A percentile compares a stretch with the other conserved stretches of the same genome.
These are phyloP conservation scores for Lepidium campestre DNA, from an alignment of 441 rosid species.

Conservation along the genomic window DNA sequence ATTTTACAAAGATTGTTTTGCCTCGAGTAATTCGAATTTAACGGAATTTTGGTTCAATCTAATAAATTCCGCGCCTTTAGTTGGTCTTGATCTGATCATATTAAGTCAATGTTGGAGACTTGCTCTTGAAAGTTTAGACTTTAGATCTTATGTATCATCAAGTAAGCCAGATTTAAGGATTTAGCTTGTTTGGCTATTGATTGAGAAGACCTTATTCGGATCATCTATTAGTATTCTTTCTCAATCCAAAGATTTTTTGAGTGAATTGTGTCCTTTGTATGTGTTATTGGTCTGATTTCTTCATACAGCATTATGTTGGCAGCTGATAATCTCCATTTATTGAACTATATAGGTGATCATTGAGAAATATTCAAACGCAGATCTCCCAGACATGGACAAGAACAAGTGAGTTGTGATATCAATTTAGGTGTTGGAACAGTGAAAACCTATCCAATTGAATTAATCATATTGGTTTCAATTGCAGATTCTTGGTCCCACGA, in stretches of 20 bases:
- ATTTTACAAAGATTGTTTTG: too few relatives aligned
- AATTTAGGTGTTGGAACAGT: neutral
- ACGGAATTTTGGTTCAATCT: neutral
- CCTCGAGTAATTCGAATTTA: neutral
- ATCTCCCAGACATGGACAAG: slow-evolving; percentile 89
- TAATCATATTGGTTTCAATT: neutral
- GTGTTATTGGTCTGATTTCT: neutral
- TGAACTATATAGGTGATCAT: slow-evolving; percentile 42
- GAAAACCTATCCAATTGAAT: neutral
- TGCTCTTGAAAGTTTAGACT: neutral
- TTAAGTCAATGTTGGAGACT: neutral
- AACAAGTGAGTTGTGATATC: slow-evolving; percentile 54
- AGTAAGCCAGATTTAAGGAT: neutral
- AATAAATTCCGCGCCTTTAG: neutral
- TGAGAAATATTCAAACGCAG: slow-evolving; percentile 72
- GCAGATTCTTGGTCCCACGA: slow-evolving; percentile 77
- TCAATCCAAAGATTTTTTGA: neutral
- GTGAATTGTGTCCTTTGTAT: neutral
- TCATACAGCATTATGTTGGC: neutral
- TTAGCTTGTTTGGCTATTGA: neutral
- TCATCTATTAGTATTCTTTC: neutral
- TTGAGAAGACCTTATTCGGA: too few relatives aligned
- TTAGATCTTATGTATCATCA: too few relatives aligned
- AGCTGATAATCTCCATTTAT: neutral
- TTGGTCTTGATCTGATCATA: neutral